Base-by-base conservation (phyloP, 139 green algal species). In the Chlorella sp. region DNA sequence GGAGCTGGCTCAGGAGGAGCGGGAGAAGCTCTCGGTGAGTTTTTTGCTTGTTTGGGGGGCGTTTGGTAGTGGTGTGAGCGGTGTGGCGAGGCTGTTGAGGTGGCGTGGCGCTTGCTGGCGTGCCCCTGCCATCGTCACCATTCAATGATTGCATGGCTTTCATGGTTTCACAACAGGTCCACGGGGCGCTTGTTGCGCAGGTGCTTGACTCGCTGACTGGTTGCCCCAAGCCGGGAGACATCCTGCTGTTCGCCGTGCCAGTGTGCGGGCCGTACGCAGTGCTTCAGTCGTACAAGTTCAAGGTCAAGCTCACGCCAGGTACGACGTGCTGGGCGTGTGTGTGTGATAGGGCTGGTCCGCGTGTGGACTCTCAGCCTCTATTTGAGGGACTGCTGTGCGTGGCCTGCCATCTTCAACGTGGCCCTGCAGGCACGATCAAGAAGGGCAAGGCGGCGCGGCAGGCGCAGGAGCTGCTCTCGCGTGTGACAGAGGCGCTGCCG, bases 391-490 rank as follows among this genome's bases (percentile, higher is more conserved):
- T n/a, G n/a, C n/a, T n/a, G n/a, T n/a, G n/a, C n/a, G n/a, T n/a
- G n/a, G n/a, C n/a, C n/a, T n/a, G n/a, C n/a, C n/a, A n/a, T n/a
- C n/a, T n/a, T n/a, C n/a, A n/a, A n/a, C n/a, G n/a, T 55, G 42
- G 10, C 55, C 24, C 80, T 0, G 88, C 92, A 4, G 95, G 95
- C 29, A 88, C 82, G 1, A 78, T 91, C 49, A 96, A 95, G 81
- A 98, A 97, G 80, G 95, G 95, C 75, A 96, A 95, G 77, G 93
- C 92, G 1, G 87, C 75, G 2, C 85, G 86, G 2, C 86, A 92
- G 81, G 85, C 87, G 24, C 31, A 89, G 35, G 92, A 97, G 71
- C 70, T 97, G 70, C 74, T 98, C 60, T 70, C 65, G 14, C 70
- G 81, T 20, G 76, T 49, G 23, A 50, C 71, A 1, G 88, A 89